Conservation (phyloP, 2,329 filamentous ascomycete species). For the Stylonectria norvegica region DNA sequence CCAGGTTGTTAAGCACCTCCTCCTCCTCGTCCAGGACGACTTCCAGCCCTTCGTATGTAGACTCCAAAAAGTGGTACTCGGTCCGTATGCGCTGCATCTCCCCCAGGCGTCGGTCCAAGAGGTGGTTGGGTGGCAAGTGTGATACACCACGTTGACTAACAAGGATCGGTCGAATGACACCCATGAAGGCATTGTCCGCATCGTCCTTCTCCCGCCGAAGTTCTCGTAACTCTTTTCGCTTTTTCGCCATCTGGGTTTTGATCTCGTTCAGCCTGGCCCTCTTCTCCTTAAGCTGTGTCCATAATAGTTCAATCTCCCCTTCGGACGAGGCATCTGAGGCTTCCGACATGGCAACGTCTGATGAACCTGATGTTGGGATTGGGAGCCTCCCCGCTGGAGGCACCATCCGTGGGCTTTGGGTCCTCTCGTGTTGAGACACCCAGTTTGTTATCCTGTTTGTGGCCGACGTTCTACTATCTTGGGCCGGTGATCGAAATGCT, state of each 20-base stretch:
- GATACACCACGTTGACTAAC: conserved; percentile 24
- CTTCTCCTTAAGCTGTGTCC: conserved; percentile 35
- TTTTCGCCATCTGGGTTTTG: conserved; percentile 31
- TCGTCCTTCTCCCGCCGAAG: conserved; percentile 33
- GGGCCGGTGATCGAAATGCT: conserved; percentile 16
- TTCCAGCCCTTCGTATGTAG: conserved; percentile 37
- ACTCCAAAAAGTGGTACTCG: conserved; percentile 36
- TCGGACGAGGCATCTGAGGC: conserved; percentile 23
- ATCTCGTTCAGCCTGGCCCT: conserved; percentile 28
- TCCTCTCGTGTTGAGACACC: conserved; percentile 32
- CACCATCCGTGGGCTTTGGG: conserved; percentile 18
- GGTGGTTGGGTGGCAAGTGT: conserved; percentile 17
- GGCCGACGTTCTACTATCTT: conserved; percentile 26
- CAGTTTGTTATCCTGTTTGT: conserved; percentile 34
- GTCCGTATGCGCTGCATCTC: conserved; percentile 38
- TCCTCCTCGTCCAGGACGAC: conserved; percentile 35
- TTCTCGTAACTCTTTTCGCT: conserved; percentile 30
- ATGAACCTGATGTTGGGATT: too few relatives aligned
- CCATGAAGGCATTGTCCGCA: conserved; percentile 41
- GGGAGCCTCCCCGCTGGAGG: too few relatives aligned
- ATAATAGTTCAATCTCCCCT: conserved; percentile 33
- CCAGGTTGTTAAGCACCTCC: conserved; percentile 33
- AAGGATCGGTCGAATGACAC: conserved; percentile 35
- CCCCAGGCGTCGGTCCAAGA: conserved; percentile 29
- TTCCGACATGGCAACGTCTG: conserved; percentile 9